Conservation (phyloP, 2,329 filamentous ascomycete species). For the Clonostachys byssicola region DNA sequence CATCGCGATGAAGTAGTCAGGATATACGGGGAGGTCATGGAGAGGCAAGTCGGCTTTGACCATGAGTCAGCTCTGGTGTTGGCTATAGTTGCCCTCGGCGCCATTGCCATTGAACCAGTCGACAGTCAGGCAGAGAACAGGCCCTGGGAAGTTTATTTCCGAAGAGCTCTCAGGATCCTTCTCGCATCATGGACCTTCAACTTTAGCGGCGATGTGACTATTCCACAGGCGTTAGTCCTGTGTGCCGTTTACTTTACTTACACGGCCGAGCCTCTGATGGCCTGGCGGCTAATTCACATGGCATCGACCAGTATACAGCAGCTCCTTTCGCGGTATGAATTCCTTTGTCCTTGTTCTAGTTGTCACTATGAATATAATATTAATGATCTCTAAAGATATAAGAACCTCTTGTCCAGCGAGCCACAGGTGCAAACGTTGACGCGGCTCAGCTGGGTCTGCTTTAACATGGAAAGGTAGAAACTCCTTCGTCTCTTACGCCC, state of each 20-base stretch:
- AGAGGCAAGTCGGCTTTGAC: constrained; percentile 3
- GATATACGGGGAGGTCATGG: constrained; percentile 6
- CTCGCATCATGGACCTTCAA: constrained; percentile 7
- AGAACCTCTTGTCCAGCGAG: constrained; percentile 3
- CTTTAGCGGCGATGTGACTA: constrained; percentile 4
- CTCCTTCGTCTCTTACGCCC: neutral
- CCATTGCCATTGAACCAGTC: constrained; percentile 5
- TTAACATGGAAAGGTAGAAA: constrained; percentile 14
- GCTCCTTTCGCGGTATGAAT: constrained; percentile 6
- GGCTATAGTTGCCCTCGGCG: constrained; percentile 7
- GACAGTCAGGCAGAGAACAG: constrained; percentile 1
- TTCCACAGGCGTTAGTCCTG: constrained; percentile 7
- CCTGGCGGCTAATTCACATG: constrained; percentile 12
- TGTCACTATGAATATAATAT: too few relatives aligned
- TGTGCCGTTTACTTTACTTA: constrained; percentile 10
- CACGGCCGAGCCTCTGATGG: constrained; percentile 8
- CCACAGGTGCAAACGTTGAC: constrained; percentile 8
- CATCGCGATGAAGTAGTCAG: constrained; percentile 3
- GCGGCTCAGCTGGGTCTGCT: constrained; percentile 15
- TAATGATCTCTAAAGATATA: neutral
- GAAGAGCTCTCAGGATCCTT: constrained; percentile 5
- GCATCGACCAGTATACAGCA: constrained; percentile 11
- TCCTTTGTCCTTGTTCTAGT: neutral
- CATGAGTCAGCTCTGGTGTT: constrained; percentile 5
- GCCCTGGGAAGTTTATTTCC: constrained; percentile 4